Evolutionary conservation across 192 early-diverging fungal genomes (phyloP).

Genomic region (Lobosporangium transversale): DNA sequence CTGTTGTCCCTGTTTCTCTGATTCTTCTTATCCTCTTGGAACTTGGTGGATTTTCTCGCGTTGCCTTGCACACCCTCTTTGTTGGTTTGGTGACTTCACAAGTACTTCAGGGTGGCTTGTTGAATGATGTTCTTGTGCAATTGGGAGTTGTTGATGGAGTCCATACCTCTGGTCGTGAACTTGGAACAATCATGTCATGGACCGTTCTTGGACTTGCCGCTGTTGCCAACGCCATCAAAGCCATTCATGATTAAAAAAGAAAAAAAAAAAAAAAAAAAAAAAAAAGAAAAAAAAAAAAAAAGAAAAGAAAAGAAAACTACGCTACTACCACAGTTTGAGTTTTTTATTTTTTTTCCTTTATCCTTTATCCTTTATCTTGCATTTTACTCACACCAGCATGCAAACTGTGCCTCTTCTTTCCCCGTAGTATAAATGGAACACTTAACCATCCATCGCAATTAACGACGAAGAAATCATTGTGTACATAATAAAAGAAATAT

Average conservation of each 20-base stretch:
- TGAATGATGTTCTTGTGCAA: conserved; percentile 10
- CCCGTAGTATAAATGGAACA: neutral
- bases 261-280: neutral
- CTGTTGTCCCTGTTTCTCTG: conserved; percentile 22
- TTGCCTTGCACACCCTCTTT: conserved; percentile 28
- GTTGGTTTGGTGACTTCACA: conserved; percentile 19
- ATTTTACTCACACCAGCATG: neutral
- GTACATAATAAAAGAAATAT: neutral
- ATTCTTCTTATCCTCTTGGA: conserved; percentile 29
- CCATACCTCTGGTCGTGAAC: conserved; percentile 23
- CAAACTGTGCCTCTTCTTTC: neutral
- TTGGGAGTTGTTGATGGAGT: conserved; percentile 40
- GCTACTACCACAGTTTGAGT: no score
- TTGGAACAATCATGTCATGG: conserved; percentile 35
- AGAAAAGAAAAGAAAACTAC: no score
- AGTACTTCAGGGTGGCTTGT: conserved; percentile 23
- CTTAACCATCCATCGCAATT: no score
- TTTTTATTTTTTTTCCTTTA: neutral
- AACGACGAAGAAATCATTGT: no score
- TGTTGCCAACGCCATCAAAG: conserved; percentile 19
- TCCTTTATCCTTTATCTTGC: neutral
- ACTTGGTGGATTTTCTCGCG: conserved; percentile 13
- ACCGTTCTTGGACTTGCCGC: conserved; percentile 17
- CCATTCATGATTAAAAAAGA: conserved; percentile 12
- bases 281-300: neutral